Base-by-base conservation (phyloP, 805 yeast species). In the Wickerhamiella azyma region DNA sequence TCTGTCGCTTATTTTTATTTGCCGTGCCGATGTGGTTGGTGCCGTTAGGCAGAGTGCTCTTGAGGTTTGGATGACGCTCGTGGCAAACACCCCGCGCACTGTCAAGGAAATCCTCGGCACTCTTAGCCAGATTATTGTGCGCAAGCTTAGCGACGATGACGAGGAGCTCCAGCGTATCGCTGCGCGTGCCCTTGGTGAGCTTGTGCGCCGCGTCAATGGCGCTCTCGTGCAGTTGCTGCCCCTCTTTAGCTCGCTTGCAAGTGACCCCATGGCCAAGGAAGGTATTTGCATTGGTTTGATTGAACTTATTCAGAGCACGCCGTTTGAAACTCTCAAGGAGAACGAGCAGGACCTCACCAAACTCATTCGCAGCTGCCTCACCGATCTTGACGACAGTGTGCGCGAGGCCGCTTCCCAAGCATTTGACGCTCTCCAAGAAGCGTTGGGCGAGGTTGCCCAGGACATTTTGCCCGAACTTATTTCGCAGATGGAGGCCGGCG, bases 61-160 rank as follows among this genome's bases (percentile, higher is more conserved):
- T 49, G 96, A 92, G 56, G 85, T 92, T 40, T 92, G 99, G 99
- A 88, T 88, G 66, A 85, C 95, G 0, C 70, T 92, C 59, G 96
- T 92, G 43, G 83, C 94, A 41, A 92, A 92, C 61, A 92, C 98
- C 18, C 97, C 98, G 37, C 78, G 83, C 59, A 84, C 95, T 3
- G 81, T 92, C 40, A 89, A 84, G 68, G 96, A 88, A 62, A 85
- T 92, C 50, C 65, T 92, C 51, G 94, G 96, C 26, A 71, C 85
- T 5, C 75, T 92, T 52, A 83, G 92, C 5, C 74, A 74, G 49
- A 74, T 85, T 56, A 79, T 92, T 57, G 85, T 92, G 49, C 75
- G 79, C 54, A 75, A 85, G 57, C 71, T 92, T 61, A 94, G 96
- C 0, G 78, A 86, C n/a, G 60, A 80, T 8, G 88, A 86, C 51